These are phyloP conservation scores for Lodderomyces elongisporus DNA, from an alignment of 1,139 yeast species.

Conservation along the genomic window DNA sequence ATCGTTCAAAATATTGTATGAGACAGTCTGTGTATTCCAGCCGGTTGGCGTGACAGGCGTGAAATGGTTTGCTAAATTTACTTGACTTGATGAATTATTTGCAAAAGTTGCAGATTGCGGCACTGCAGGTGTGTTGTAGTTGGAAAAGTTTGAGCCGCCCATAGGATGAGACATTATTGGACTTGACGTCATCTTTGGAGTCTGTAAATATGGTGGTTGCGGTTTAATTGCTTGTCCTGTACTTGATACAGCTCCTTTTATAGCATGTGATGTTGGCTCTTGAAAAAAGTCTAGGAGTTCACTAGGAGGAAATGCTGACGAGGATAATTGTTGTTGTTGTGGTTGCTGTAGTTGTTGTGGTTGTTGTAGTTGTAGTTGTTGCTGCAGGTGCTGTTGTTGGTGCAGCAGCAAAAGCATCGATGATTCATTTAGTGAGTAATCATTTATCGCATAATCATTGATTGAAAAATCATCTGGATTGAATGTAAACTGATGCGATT, in stretches of 20 bases:
- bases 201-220: constrained; percentile 7
- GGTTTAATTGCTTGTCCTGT: too few species aligned
- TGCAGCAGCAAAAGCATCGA: too few species aligned
- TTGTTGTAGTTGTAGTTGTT: not conserved
- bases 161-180: constrained; percentile 8
- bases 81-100: constrained; percentile 1
- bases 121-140: constrained; percentile 8
- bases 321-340: constrained; percentile 1
- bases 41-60: constrained; percentile 12
- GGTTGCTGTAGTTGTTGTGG: not conserved
- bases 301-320: constrained; percentile 5
- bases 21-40: not conserved
- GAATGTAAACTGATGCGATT: too few species aligned
- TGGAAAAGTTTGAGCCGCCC: constrained; percentile 6
- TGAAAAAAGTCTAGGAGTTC: constrained; percentile 7
- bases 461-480: too few species aligned
- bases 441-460: too few species aligned
- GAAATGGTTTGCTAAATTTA: constrained; percentile 3
- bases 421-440: too few species aligned
- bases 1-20: not conserved
- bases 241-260: not conserved
- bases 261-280: not conserved
- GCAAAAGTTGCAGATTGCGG: constrained; percentile 7
- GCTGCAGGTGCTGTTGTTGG: not conserved
- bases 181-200: constrained; percentile 9